A percentile compares a stretch with the other conserved stretches of the same genome.
These are phyloP conservation scores for Ustilago curta DNA, from an alignment of 1,284 basidiomycete genomes.

Conservation along the genomic window DNA sequence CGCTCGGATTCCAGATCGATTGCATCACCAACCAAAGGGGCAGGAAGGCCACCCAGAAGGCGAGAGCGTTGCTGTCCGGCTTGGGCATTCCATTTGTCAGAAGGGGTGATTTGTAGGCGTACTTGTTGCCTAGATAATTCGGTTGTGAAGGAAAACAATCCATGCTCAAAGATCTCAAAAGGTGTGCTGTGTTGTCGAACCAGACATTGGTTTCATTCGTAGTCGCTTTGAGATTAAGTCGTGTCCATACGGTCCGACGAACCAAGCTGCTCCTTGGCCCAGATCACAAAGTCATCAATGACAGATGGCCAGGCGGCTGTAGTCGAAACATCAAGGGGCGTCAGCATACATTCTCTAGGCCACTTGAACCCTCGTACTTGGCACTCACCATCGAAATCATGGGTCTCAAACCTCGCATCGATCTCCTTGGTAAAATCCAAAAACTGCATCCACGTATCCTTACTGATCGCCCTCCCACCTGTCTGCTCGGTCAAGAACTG, in stretches of 20 bases:
- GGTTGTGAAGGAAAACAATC: not conserved
- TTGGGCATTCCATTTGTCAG: slow-evolving; percentile 67
- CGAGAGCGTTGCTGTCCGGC: slow-evolving; percentile 62
- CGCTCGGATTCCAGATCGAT: slow-evolving; percentile 67
- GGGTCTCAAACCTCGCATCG: slow-evolving; percentile 81
- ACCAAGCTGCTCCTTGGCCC: slow-evolving; percentile 52
- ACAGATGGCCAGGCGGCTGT: slow-evolving; percentile 87
- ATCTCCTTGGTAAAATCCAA: slow-evolving; percentile 84
- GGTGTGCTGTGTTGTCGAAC: too few relatives aligned
- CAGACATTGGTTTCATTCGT: not conserved
- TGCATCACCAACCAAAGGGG: slow-evolving; percentile 68
- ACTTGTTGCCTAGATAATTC: not conserved
- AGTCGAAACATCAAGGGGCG: not conserved
- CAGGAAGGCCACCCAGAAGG: slow-evolving; percentile 62
- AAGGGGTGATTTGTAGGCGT: slow-evolving; percentile 51
- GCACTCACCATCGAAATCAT: slow-evolving; percentile 83
- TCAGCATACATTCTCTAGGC: not conserved
- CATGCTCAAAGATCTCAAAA: too few relatives aligned
- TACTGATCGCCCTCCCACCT: slow-evolving; percentile 82
- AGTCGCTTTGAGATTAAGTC: slow-evolving; percentile 7
- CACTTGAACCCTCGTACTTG: not conserved
- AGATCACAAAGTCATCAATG: slow-evolving; percentile 83
- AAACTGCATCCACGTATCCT: slow-evolving; percentile 90
- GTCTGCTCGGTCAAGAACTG: slow-evolving; percentile 80
- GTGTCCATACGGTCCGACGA: slow-evolving; percentile 58